Conservation (phyloP, 768 basidiomycete genomes). For the Pholiota conissans region DNA sequence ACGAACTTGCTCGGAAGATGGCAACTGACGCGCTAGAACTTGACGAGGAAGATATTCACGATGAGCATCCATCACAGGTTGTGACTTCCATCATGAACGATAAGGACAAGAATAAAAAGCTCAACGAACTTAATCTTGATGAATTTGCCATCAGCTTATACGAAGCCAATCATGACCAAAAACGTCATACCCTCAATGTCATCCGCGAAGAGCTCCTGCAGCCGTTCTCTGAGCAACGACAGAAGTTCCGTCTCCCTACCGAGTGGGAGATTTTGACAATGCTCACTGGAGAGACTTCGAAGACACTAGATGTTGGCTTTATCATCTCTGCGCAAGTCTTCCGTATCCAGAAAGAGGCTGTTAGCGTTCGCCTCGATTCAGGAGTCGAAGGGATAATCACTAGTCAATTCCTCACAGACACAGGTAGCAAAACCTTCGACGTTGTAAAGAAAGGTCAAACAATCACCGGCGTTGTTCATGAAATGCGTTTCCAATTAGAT, state of each 20-base stretch:
- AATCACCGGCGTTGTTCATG: constrained; percentile 75
- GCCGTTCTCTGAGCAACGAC: constrained; percentile 79
- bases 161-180: constrained; percentile 79
- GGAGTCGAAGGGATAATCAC: constrained; percentile 85
- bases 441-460: constrained; percentile 78
- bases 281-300: constrained; percentile 89
- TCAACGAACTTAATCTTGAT: constrained; percentile 90
- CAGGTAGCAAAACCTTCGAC: constrained; percentile 38
- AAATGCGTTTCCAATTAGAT: constrained; percentile 61
- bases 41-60: constrained; percentile 96
- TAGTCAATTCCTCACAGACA: constrained; percentile 57
- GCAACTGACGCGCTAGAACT: constrained; percentile 94
- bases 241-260: constrained; percentile 58
- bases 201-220: constrained; percentile 83
- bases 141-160: constrained; percentile 94
- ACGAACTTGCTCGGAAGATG: constrained; percentile 97
- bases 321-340: constrained; percentile 76
- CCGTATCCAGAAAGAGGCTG: constrained; percentile 50
- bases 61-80: constrained; percentile 88
- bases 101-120: constrained; percentile 71
- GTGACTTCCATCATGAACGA: constrained; percentile 87
- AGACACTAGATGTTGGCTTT: constrained; percentile 75
- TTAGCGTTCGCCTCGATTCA: constrained; percentile 83
- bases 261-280: constrained; percentile 89
- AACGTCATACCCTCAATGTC: constrained; percentile 85